Percentiles rank a stretch among this genome's conserved stretches.
These are phyloP conservation scores for Mimosa pudica DNA, from an alignment of 306 rosid genomes.

Conservation along the genomic window DNA sequence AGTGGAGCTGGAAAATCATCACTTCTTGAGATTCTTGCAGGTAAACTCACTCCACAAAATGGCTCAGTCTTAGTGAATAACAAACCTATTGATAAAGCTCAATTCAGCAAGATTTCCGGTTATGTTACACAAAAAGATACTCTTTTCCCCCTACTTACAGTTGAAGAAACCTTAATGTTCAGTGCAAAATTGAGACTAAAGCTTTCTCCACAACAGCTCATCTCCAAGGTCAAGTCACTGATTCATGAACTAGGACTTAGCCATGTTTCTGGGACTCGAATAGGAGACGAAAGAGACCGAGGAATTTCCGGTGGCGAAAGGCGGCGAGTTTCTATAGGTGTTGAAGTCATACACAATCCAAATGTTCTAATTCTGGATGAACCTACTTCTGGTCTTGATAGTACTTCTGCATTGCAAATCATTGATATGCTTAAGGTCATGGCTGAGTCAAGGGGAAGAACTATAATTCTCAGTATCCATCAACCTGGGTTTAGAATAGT, in stretches of 20 bases:
- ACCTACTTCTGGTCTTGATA: conserved; percentile 97
- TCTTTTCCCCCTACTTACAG: conserved; percentile 81
- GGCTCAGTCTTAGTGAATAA: conserved; percentile 72
- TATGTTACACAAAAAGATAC: conserved; percentile 87
- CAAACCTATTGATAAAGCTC: conserved; percentile 56
- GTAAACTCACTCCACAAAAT: conserved; percentile 57
- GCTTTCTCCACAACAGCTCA: conserved; percentile 50
- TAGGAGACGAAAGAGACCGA: conserved; percentile 78
- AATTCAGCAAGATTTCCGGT: conserved; percentile 77
- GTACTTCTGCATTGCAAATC: conserved; percentile 84
- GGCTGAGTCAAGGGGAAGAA: conserved; percentile 74
- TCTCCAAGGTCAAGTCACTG: conserved; percentile 63
- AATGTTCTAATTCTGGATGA: conserved; percentile 83
- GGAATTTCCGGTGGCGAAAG: conserved; percentile 96
- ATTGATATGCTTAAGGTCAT: conserved; percentile 82
- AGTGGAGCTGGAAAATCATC: conserved; percentile 97
- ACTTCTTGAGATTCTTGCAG: conserved; percentile 82
- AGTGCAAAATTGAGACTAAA: conserved; percentile 67
- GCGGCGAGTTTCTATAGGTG: conserved; percentile 90
- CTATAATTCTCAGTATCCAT: conserved; percentile 81
- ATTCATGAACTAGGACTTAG: conserved; percentile 75
- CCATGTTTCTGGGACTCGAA: conserved; percentile 65
- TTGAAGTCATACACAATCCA: conserved; percentile 91
- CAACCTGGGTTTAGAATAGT: conserved; percentile 94
- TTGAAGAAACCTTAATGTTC: conserved; percentile 86